Percentiles rank a stretch among this genome's conserved stretches.
phyloP scores from a whole-genome alignment of 257 asterid genomes.

The Gentiana straminea region DNA sequence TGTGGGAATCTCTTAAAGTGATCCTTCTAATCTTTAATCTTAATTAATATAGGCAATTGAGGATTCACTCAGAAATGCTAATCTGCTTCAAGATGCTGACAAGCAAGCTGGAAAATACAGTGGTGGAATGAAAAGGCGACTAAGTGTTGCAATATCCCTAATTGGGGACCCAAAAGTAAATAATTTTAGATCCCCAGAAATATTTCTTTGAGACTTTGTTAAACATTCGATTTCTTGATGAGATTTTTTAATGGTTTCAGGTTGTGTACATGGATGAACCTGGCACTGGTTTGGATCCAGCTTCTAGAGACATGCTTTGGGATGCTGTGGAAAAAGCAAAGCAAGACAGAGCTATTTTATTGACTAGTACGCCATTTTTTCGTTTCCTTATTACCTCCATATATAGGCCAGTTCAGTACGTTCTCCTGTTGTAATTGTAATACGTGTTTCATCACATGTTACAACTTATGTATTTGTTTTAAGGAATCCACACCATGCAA shows the following conservation, averaged over 20 bases:
- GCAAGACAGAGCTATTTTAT: slow-evolving; percentile 78
- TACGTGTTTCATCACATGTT: neutral
- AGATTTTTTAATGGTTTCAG: slow-evolving; percentile 18
- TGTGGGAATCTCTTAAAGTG: no score
- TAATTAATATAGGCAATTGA: slow-evolving; percentile 58
- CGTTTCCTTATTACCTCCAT: no score
- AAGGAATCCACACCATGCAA: no score
- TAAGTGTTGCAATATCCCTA: slow-evolving; percentile 90
- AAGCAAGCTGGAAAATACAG: slow-evolving; percentile 65
- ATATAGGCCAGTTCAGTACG: no score
- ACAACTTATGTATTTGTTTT: neutral
- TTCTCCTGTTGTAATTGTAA: no score
- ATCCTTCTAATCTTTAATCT: neutral
- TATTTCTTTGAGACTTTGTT: neutral
- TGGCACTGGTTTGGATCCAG: slow-evolving; percentile 89
- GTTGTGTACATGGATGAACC: slow-evolving; percentile 98
- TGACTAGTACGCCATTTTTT: slow-evolving; percentile 48
- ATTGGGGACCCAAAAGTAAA: slow-evolving; percentile 88
- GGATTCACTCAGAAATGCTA: slow-evolving; percentile 74
- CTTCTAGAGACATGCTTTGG: slow-evolving; percentile 88
- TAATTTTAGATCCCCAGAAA: slow-evolving; percentile 2
- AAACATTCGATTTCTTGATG: no score
- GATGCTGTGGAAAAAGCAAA: slow-evolving; percentile 75
- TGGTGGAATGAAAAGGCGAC: slow-evolving; percentile 99
- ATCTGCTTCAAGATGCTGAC: slow-evolving; percentile 69